Conservation (phyloP, 2,329 filamentous ascomycete genomes). For the Furcasterigmium furcatum region DNA sequence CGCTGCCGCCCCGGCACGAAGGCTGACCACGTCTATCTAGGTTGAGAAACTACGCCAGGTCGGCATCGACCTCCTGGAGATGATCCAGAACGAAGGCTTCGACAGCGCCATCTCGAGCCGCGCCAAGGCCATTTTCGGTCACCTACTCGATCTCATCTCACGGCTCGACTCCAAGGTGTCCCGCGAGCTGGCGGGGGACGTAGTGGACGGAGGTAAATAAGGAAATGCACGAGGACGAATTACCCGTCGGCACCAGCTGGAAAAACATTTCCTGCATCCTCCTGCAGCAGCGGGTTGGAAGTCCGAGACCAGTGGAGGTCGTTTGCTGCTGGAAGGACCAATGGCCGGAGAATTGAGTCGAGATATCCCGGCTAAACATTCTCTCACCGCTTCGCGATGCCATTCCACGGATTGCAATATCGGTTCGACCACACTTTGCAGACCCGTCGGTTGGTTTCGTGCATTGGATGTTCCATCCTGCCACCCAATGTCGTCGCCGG, state of each 20-base stretch:
- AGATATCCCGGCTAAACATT: no score
- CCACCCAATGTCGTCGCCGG: no score
- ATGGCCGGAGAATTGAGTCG: no score
- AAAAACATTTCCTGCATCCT: no score
- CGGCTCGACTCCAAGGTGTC: constrained; percentile 39
- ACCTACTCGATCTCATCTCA: constrained; percentile 36
- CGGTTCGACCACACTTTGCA: no score
- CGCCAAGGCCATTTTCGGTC: constrained; percentile 32
- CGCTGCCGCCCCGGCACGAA: not conserved
- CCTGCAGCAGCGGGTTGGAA: no score
- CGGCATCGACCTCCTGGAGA: constrained; percentile 31
- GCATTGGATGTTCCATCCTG: no score
- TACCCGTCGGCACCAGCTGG: not conserved
- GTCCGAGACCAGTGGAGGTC: no score
- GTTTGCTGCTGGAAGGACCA: no score
- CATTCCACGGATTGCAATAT: no score
- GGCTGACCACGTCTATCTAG: constrained; percentile 13
- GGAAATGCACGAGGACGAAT: not conserved
- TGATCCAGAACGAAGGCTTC: constrained; percentile 33
- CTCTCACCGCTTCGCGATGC: no score
- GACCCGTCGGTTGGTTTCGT: no score
- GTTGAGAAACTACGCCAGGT: constrained; percentile 36
- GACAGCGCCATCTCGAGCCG: constrained; percentile 30
- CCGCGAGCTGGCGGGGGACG: constrained; percentile 25
- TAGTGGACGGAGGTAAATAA: not conserved